phyloP scores from a whole-genome alignment of 2,329 filamentous ascomycete species.

The Colletotrichum eremochloae region DNA sequence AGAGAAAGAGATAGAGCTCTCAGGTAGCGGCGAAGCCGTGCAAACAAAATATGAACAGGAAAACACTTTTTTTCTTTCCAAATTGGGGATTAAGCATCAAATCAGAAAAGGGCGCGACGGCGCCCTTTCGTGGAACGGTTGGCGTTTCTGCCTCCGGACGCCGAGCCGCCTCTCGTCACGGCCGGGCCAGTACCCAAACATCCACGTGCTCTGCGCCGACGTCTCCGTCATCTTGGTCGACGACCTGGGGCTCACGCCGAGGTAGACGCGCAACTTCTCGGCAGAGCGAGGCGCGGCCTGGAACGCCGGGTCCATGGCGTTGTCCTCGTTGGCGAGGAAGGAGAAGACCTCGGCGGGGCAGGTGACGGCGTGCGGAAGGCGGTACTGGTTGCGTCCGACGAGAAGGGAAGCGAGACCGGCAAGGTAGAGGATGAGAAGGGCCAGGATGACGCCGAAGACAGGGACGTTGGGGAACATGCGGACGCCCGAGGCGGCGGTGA shows the following conservation, averaged over 20 bases:
- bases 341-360: slow-evolving; percentile 83
- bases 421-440: slow-evolving; percentile 78
- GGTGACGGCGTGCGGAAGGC: slow-evolving; percentile 79
- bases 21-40: no score
- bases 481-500: slow-evolving; percentile 66
- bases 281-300: slow-evolving; percentile 74
- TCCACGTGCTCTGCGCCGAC: slow-evolving; percentile 66
- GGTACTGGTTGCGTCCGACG: slow-evolving; percentile 70
- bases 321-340: slow-evolving; percentile 79
- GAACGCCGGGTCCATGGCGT: slow-evolving; percentile 81
- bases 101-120: slow-evolving; percentile 27
- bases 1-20: neutral
- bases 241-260: slow-evolving; percentile 62
- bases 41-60: neutral
- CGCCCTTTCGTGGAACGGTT: slow-evolving; percentile 26
- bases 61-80: neutral
- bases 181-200: slow-evolving; percentile 59
- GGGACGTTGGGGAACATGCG: slow-evolving; percentile 80
- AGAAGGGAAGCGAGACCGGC: slow-evolving; percentile 72
- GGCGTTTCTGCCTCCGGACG: slow-evolving; percentile 53
- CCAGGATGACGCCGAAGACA: slow-evolving; percentile 79
- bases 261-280: slow-evolving; percentile 70
- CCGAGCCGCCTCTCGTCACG: slow-evolving; percentile 48
- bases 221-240: slow-evolving; percentile 52
- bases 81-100: neutral